These are phyloP conservation scores for Trichosanthes truncata DNA, from an alignment of 306 rosid species.

Conservation along the genomic window DNA sequence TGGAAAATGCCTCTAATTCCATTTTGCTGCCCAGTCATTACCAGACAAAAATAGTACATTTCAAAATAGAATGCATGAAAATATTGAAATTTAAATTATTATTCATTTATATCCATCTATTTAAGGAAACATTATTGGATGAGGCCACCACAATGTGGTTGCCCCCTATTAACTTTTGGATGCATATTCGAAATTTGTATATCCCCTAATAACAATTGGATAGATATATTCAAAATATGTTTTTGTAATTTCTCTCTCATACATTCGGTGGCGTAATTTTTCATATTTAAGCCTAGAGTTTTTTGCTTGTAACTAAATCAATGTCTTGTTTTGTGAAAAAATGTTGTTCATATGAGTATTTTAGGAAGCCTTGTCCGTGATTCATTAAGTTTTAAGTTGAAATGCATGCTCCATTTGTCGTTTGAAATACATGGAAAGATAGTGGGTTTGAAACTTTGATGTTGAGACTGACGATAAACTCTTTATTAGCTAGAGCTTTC, in stretches of 20 bases:
- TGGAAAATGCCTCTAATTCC: background rate
- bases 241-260: background rate
- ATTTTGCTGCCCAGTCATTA: background rate
- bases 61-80: background rate
- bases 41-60: background rate
- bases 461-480: background rate
- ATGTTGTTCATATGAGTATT: background rate
- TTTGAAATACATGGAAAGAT: background rate
- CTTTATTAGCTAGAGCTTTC: background rate
- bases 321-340: background rate
- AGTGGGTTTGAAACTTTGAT: background rate
- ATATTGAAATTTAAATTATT: background rate
- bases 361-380: background rate
- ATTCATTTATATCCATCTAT: background rate
- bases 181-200: background rate
- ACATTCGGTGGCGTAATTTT: background rate
- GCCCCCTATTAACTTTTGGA: background rate
- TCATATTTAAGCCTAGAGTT: background rate
- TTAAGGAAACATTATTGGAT: background rate
- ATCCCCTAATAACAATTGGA: background rate
- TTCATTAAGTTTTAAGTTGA: background rate
- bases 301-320: background rate
- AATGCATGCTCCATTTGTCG: background rate
- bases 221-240: background rate
- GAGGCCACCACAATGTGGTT: background rate